Percentiles rank a stretch among this genome's conserved stretches.
Conservation (phyloP, 495 filamentous ascomycete genomes). For the Talaromyces proteolyticus region DNA sequence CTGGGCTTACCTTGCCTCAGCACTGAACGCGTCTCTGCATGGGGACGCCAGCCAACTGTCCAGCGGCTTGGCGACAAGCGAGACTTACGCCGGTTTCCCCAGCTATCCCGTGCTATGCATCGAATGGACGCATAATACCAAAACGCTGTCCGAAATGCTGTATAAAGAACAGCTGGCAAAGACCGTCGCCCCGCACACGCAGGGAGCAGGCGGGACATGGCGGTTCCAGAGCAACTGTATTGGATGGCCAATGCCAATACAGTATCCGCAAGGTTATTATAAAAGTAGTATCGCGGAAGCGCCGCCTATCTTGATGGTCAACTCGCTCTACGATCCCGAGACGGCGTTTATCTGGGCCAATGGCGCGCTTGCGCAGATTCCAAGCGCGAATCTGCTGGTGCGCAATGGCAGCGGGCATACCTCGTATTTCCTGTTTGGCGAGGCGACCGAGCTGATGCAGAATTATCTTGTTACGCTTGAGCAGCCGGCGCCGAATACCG, state of each 20-base stretch:
- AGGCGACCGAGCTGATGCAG: slow-evolving; percentile 7
- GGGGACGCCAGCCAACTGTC: slow-evolving; percentile 24
- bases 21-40: slow-evolving; percentile 16
- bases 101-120: slow-evolving; percentile 25
- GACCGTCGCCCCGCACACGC: slow-evolving; percentile 17
- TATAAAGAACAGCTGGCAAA: slow-evolving; percentile 13
- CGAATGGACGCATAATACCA: slow-evolving; percentile 23
- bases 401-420: slow-evolving; percentile 30
- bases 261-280: slow-evolving; percentile 15
- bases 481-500: background rate
- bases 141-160: slow-evolving; percentile 12
- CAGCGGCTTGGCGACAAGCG: slow-evolving; percentile 11
- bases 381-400: slow-evolving; percentile 21
- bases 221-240: slow-evolving; percentile 16
- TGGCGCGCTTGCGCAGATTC: slow-evolving; percentile 17
- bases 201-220: slow-evolving; percentile 19
- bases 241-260: slow-evolving; percentile 28
- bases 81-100: slow-evolving; percentile 14
- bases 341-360: slow-evolving; percentile 30
- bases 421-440: slow-evolving; percentile 9
- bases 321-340: slow-evolving; percentile 28
- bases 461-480: slow-evolving; percentile 7
- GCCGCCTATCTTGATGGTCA: slow-evolving; percentile 19
- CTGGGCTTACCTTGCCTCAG: slow-evolving; percentile 17
- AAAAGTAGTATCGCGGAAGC: background rate